Conservation (phyloP, 108 stramenopile species). For the Asterionellopsis glacialis region DNA sequence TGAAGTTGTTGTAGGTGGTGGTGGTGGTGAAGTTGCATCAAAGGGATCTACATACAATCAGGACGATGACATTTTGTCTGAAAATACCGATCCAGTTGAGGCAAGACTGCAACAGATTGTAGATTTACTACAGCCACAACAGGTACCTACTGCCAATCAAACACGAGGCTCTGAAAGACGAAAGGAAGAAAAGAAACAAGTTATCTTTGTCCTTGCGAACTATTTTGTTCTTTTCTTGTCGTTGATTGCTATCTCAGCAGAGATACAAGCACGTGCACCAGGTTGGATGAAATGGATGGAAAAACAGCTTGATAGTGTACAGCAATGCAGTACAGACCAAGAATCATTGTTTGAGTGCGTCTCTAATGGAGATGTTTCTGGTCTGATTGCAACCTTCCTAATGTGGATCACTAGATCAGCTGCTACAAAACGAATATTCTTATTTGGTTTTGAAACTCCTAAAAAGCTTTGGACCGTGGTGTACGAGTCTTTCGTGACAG, state of each 20-base stretch:
- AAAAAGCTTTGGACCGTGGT: conserved; percentile 81
- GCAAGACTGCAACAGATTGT: conserved; percentile 43
- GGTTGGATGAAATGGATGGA: conserved; percentile 65
- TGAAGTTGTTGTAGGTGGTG: too few species aligned
- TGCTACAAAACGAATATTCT: conserved; percentile 69
- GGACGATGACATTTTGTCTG: conserved; percentile 16
- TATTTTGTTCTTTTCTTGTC: conserved; percentile 80
- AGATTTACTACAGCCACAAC: conserved; percentile 17
- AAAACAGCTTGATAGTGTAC: conserved; percentile 68
- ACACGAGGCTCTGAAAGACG: conserved; percentile 3
- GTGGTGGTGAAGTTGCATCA: conserved; percentile 1
- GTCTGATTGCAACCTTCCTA: conserved; percentile 70
- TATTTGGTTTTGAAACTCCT: conserved; percentile 82
- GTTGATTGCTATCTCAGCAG: conserved; percentile 75
- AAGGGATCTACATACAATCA: neutral
- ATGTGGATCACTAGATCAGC: conserved; percentile 71
- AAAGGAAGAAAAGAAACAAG: conserved; percentile 67
- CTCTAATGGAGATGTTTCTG: conserved; percentile 72
- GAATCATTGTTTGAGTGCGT: conserved; percentile 75
- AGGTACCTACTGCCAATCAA: neutral
- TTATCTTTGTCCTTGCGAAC: conserved; percentile 69
- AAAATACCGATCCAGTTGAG: conserved; percentile 45
- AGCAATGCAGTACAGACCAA: conserved; percentile 73
- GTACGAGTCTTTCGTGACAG: conserved; percentile 73
- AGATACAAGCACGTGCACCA: conserved; percentile 76